Base-by-base conservation (phyloP, 2,329 filamentous ascomycete genomes). In the Chaetomium globosum region DNA sequence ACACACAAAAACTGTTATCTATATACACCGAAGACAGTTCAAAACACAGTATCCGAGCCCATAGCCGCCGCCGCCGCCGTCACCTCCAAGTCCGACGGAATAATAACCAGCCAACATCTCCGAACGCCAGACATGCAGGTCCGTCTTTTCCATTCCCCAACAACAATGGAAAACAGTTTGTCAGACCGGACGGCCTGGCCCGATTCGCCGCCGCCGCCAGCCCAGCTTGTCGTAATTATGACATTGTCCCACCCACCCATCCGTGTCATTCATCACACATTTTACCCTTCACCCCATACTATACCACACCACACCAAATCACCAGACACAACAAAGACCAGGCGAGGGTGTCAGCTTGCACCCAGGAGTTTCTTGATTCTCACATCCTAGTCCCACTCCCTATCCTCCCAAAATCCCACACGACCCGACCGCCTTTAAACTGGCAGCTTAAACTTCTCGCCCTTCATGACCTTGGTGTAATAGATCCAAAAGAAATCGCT, bases 401-500 rank as follows among this genome's bases (percentile, higher is more conserved):
- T 36, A 28, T 30, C 43, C 56, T 12, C 19, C 10, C 26, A 26
- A 26, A 31, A 31, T 31, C 28, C 30, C 30, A 23, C 16, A 13
- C 13, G n/a, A 4, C 8, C 13, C 10, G 10, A 36, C 9, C 46
- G 9, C 51, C 71, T 82, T 82, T 86, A 94, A 71, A 94, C 91
- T 1, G 91, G 91, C 65, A 94, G 82, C 78, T 92, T 91, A 78
- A 94, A 94, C 82, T 92, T 93, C 83, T 92, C 91, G 72, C 91
- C 91, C 82, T 93, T 92, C 80, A 93, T 81, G 56, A 94, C 89
- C 88, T 97, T 98, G 66, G 90, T 97, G 81, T 97, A 99, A 82
- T 99, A 99, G 74, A 99, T 94, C 85, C 93, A 99, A 86, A 99
- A 99, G 82, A 99, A 99, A 81, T 99, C 95, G 69, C 92, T 96